These are phyloP conservation scores for Ascochyta lentis DNA, from an alignment of 2,329 filamentous ascomycete species.

Conservation along the genomic window DNA sequence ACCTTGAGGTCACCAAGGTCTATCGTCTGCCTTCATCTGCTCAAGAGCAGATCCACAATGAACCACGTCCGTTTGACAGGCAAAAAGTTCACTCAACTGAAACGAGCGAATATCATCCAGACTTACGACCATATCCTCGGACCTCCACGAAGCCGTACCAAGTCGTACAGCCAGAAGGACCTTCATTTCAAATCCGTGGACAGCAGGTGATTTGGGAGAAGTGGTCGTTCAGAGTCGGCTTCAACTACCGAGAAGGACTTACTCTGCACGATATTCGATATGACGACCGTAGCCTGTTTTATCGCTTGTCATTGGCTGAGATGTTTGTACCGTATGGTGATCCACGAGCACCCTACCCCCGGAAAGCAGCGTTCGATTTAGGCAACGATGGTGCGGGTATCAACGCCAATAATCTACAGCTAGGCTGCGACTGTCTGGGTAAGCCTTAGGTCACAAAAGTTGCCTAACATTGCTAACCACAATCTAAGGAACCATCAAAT, in stretches of 20 bases:
- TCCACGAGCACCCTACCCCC: conserved; percentile 49
- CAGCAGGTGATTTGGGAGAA: conserved; percentile 51
- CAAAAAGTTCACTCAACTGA: conserved; percentile 48
- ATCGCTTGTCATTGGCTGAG: conserved; percentile 52
- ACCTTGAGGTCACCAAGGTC: conserved; percentile 59
- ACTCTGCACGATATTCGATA: conserved; percentile 53
- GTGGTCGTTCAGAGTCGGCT: conserved; percentile 53
- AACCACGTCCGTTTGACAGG: conserved; percentile 49
- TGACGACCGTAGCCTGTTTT: conserved; percentile 50
- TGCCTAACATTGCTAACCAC: not conserved
- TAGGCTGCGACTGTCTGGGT: conserved; percentile 56
- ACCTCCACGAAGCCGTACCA: conserved; percentile 29
- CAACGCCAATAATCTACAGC: conserved; percentile 52
- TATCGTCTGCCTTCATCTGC: conserved; percentile 56
- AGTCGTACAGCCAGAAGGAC: conserved; percentile 33
- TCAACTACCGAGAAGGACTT: conserved; percentile 56
- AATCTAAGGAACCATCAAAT: conserved; percentile 45
- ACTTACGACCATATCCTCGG: conserved; percentile 19
- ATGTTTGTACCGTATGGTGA: conserved; percentile 57
- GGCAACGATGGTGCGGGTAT: conserved; percentile 53
- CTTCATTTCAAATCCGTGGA: conserved; percentile 30
- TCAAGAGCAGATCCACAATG: conserved; percentile 49
- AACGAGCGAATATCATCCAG: conserved; percentile 34
- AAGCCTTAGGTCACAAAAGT: not conserved
- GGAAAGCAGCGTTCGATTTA: conserved; percentile 55